phyloP scores from a whole-genome alignment of 345 rosid genomes.

The Eucalyptus sideroxylon region DNA sequence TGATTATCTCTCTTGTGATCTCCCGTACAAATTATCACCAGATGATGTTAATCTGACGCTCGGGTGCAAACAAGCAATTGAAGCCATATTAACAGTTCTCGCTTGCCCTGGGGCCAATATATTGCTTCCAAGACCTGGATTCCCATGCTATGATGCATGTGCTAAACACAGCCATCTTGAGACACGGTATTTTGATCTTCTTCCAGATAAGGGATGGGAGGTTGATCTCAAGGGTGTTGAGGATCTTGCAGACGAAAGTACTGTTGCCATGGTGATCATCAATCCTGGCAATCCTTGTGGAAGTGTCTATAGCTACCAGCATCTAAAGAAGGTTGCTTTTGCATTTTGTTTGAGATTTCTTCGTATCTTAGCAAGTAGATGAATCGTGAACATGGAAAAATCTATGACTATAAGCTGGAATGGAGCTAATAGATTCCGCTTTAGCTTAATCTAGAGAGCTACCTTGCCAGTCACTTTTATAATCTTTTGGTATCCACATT shows the following conservation, averaged over 20 bases:
- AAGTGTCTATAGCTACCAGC: conserved; percentile 39
- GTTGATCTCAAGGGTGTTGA: conserved; percentile 50
- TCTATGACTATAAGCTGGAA: neutral
- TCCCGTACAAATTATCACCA: conserved; percentile 39
- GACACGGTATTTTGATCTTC: conserved; percentile 51
- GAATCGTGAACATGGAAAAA: neutral
- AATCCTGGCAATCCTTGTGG: conserved; percentile 72
- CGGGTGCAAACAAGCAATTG: conserved; percentile 61
- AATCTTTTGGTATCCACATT: too few species aligned
- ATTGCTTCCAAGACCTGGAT: conserved; percentile 59
- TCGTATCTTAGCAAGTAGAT: neutral
- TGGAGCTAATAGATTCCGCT: neutral
- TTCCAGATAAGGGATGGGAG: conserved; percentile 58
- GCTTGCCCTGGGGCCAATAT: conserved; percentile 55
- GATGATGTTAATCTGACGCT: conserved; percentile 36
- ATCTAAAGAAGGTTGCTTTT: conserved; percentile 32
- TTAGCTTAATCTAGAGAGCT: too few species aligned
- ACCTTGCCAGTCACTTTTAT: too few species aligned
- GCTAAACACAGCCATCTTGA: conserved; percentile 26
- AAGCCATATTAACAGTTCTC: conserved; percentile 25
- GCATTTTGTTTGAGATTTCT: neutral
- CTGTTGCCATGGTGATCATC: conserved; percentile 48
- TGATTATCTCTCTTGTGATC: conserved; percentile 39
- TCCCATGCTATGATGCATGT: conserved; percentile 40
- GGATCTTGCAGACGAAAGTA: conserved; percentile 51